A percentile compares a stretch with the other conserved stretches of the same genome.
Conservation (phyloP, 1,284 basidiomycete genomes). For the Ceratobasidium sp. region DNA sequence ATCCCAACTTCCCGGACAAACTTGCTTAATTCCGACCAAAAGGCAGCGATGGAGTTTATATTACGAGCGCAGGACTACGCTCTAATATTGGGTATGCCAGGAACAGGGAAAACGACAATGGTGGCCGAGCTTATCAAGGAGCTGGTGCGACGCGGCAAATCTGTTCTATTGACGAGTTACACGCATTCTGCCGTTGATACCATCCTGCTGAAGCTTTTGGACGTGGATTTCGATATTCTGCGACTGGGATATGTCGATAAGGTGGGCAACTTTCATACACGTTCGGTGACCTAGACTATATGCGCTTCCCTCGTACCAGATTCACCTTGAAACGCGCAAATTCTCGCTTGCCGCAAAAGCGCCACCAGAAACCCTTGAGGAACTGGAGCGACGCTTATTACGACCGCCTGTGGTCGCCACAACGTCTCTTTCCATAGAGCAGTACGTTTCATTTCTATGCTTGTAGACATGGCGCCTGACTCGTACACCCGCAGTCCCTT, state of each 20-base stretch:
- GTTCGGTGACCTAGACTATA: background rate
- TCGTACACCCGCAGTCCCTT: slow-evolving; percentile 70
- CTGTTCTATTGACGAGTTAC: slow-evolving; percentile 90
- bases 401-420: slow-evolving; percentile 94
- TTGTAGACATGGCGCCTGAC: background rate
- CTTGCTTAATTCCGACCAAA: slow-evolving; percentile 82
- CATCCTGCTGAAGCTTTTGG: slow-evolving; percentile 85
- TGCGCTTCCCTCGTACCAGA: slow-evolving; percentile 60
- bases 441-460: slow-evolving; percentile 69
- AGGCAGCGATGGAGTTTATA: slow-evolving; percentile 78
- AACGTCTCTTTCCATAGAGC: slow-evolving; percentile 92
- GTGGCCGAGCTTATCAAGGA: slow-evolving; percentile 89
- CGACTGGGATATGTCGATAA: slow-evolving; percentile 93
- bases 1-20: slow-evolving; percentile 46
- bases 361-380: slow-evolving; percentile 74
- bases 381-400: slow-evolving; percentile 85
- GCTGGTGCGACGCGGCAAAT: slow-evolving; percentile 85
- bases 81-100: slow-evolving; percentile 96
- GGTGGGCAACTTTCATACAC: slow-evolving; percentile 63
- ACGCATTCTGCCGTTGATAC: slow-evolving; percentile 99
- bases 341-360: slow-evolving; percentile 74
- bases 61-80: slow-evolving; percentile 90
- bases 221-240: slow-evolving; percentile 79
- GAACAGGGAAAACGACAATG: slow-evolving; percentile 97
- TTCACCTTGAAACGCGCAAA: slow-evolving; percentile 82